Percentiles rank a stretch among this genome's conserved stretches.
Evolutionary conservation across 768 basidiomycete species (phyloP).

Genomic region (Mycena chlorophos): DNA sequence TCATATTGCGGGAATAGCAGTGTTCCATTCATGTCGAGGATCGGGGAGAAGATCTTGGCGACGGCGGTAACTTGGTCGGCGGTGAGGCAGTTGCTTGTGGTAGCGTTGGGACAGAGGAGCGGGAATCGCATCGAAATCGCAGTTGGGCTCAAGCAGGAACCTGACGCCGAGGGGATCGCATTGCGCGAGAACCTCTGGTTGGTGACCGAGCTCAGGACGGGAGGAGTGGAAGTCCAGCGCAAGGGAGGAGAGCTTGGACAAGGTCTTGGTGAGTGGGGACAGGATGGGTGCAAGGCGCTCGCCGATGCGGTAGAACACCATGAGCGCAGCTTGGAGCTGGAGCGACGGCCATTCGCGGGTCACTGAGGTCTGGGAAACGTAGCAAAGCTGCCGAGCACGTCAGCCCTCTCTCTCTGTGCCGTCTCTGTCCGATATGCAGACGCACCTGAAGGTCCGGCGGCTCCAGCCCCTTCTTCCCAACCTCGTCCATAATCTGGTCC

Average conservation of each 20-base stretch:
- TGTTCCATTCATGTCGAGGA: slow-evolving; percentile 15
- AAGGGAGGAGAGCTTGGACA: slow-evolving; percentile 82
- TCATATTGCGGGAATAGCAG: slow-evolving; percentile 21
- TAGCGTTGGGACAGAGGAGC: slow-evolving; percentile 13
- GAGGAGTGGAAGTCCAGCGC: too few species aligned
- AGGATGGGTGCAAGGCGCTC: slow-evolving; percentile 86
- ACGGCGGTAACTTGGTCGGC: slow-evolving; percentile 20
- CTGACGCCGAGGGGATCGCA: slow-evolving; percentile 18
- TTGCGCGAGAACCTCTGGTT: slow-evolving; percentile 25
- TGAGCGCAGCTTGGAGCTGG: slow-evolving; percentile 80
- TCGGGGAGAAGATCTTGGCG: slow-evolving; percentile 17
- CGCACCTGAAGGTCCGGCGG: slow-evolving; percentile 73
- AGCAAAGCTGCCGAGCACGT: slow-evolving; percentile 61
- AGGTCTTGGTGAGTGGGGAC: slow-evolving; percentile 78
- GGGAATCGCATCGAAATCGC: slow-evolving; percentile 22
- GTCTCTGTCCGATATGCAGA: slow-evolving; percentile 2
- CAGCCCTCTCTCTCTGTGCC: slow-evolving; percentile 3
- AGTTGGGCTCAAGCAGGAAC: slow-evolving; percentile 25
- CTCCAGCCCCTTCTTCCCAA: slow-evolving; percentile 66
- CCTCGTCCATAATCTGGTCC: slow-evolving; percentile 71
- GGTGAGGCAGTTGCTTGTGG: slow-evolving; percentile 20
- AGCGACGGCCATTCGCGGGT: slow-evolving; percentile 93
- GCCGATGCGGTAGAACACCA: slow-evolving; percentile 92
- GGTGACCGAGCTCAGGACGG: too few species aligned
- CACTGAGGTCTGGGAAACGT: slow-evolving; percentile 94